phyloP scores from a whole-genome alignment of 768 basidiomycete species.

The Suillus subaureus region DNA sequence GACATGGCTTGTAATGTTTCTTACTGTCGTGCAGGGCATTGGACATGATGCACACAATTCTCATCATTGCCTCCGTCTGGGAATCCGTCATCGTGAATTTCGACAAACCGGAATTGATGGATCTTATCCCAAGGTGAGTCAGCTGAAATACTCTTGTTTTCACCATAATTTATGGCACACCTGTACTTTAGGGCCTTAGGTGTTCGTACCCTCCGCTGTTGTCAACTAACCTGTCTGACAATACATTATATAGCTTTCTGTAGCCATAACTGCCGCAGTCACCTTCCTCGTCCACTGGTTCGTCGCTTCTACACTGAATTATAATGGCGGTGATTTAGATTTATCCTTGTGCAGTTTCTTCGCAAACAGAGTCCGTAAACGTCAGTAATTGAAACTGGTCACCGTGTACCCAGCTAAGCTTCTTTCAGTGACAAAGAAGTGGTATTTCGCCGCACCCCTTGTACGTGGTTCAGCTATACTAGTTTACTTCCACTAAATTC shows the following conservation, averaged over 20 bases:
- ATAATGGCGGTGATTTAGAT: not conserved
- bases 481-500: not conserved
- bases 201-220: slow-evolving; percentile 9
- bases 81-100: slow-evolving; percentile 29
- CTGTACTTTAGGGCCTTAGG: slow-evolving; percentile 25
- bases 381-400: slow-evolving; percentile 18
- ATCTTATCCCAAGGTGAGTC: slow-evolving; percentile 32
- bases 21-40: slow-evolving; percentile 17
- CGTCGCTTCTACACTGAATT: not conserved
- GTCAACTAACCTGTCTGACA: not conserved
- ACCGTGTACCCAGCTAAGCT: slow-evolving; percentile 4
- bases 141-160: fast-evolving
- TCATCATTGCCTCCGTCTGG: slow-evolving; percentile 30
- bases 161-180: not conserved
- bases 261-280: slow-evolving; percentile 32
- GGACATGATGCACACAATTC: slow-evolving; percentile 31
- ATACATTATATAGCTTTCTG: slow-evolving; percentile 26
- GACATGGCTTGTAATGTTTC: not conserved
- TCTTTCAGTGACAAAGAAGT: slow-evolving; percentile 32
- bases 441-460: slow-evolving; percentile 33
- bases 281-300: slow-evolving; percentile 38
- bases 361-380: slow-evolving; percentile 36
- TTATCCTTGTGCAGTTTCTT: slow-evolving; percentile 26
- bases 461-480: slow-evolving; percentile 14
- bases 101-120: slow-evolving; percentile 27